A percentile compares a stretch with the other conserved stretches of the same genome.
These are phyloP conservation scores for Pluteus cervinus DNA, from an alignment of 768 basidiomycete species.

Conservation along the genomic window DNA sequence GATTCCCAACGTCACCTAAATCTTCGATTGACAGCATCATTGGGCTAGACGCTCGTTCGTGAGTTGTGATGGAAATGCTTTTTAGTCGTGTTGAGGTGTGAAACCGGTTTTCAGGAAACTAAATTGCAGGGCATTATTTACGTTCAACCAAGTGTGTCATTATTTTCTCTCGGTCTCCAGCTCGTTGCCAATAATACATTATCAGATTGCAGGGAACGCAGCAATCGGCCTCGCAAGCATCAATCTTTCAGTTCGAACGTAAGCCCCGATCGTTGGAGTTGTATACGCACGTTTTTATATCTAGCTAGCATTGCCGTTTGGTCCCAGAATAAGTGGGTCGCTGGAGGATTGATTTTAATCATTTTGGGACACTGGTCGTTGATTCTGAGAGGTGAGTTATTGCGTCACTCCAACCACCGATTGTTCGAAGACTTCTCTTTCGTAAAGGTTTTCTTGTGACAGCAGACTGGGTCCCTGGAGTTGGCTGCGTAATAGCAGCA, in stretches of 20 bases:
- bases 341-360: slow-evolving; percentile 25
- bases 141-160: slow-evolving; percentile 48
- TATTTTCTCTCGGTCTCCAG: slow-evolving; percentile 1
- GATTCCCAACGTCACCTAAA: too few relatives aligned
- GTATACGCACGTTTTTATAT: not conserved
- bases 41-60: too few relatives aligned
- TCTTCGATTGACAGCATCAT: too few relatives aligned
- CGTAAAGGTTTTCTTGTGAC: slow-evolving; percentile 50
- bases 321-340: slow-evolving; percentile 31
- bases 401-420: slow-evolving; percentile 11
- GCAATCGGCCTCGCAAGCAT: slow-evolving; percentile 45
- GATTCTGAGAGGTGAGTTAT: slow-evolving; percentile 13
- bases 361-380: slow-evolving; percentile 43
- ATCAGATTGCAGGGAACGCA: slow-evolving; percentile 34
- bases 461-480: slow-evolving; percentile 42
- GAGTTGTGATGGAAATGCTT: too few relatives aligned
- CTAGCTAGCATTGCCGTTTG: slow-evolving; percentile 16
- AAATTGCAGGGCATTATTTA: slow-evolving; percentile 58
- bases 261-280: slow-evolving; percentile 10
- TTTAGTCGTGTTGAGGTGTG: too few relatives aligned
- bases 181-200: not conserved
- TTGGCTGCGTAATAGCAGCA: slow-evolving; percentile 46
- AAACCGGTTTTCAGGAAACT: too few relatives aligned
- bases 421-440: not conserved
- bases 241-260: slow-evolving; percentile 46